A percentile compares a stretch with the other conserved stretches of the same genome.
Conservation (phyloP, 2,329 filamentous ascomycete genomes). For the Penicillium sp. region DNA sequence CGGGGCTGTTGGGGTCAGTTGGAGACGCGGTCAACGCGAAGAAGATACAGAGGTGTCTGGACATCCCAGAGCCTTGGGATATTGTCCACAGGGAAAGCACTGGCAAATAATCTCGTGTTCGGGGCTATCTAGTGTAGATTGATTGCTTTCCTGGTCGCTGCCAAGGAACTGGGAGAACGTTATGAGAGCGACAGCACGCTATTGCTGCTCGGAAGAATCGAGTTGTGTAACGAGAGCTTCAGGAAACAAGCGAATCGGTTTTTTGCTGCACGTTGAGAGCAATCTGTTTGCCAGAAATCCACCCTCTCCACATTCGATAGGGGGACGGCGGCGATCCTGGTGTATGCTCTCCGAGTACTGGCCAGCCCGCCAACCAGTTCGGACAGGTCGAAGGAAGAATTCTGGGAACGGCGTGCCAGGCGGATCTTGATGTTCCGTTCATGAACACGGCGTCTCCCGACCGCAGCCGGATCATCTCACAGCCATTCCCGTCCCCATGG, state of each 20-base stretch:
- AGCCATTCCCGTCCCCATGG: slow-evolving; percentile 51
- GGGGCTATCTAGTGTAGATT: neutral
- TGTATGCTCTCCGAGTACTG: slow-evolving; percentile 48
- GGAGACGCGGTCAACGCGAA: slow-evolving; percentile 3
- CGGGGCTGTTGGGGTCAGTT: slow-evolving; percentile 20
- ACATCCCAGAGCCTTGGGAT: too few relatives aligned
- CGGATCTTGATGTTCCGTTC: slow-evolving; percentile 75
- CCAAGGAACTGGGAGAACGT: too few relatives aligned
- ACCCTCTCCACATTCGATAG: slow-evolving; percentile 72
- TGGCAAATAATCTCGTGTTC: neutral
- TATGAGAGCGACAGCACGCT: too few relatives aligned
- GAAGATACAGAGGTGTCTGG: neutral
- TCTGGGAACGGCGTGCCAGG: slow-evolving; percentile 94
- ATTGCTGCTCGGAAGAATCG: too few relatives aligned
- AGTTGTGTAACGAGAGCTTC: neutral
- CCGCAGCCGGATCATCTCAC: slow-evolving; percentile 60
- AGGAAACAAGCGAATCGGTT: slow-evolving; percentile 48
- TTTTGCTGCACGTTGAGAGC: slow-evolving; percentile 94
- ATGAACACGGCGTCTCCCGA: slow-evolving; percentile 92
- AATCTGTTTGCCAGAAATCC: slow-evolving; percentile 84
- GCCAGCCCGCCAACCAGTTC: slow-evolving; percentile 70
- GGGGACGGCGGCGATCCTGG: slow-evolving; percentile 27
- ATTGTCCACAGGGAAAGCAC: too few relatives aligned
- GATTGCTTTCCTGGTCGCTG: neutral
- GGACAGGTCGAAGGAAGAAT: slow-evolving; percentile 79